These are phyloP conservation scores for Quercus tomentella DNA, from an alignment of 331 rosid species.

Conservation along the genomic window DNA sequence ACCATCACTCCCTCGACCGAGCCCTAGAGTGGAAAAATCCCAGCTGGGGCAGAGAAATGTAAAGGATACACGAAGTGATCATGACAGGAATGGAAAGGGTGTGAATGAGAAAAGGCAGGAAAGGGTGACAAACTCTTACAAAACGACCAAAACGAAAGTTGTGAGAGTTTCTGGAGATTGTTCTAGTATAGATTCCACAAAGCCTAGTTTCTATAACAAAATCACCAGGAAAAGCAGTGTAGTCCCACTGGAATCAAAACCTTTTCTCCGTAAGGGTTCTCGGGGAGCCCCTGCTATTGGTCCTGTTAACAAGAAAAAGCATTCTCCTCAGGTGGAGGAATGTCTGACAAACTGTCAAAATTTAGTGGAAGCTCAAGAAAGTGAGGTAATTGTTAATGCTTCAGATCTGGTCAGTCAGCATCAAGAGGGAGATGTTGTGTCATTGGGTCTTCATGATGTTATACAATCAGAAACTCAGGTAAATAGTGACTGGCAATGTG, in stretches of 20 bases:
- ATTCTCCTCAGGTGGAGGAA: slow-evolving; percentile 49
- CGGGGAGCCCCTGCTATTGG: slow-evolving; percentile 42
- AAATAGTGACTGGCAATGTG: slow-evolving; percentile 36
- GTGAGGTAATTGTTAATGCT: slow-evolving; percentile 41
- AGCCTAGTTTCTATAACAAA: slow-evolving; percentile 50
- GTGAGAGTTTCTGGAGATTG: slow-evolving; percentile 46
- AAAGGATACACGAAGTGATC: slow-evolving; percentile 44
- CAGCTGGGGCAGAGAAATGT: slow-evolving; percentile 50
- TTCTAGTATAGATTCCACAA: slow-evolving; percentile 41
- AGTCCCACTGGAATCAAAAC: slow-evolving; percentile 92
- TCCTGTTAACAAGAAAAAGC: slow-evolving; percentile 51
- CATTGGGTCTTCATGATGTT: slow-evolving; percentile 34
- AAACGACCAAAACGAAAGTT: slow-evolving; percentile 50
- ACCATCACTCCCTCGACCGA: slow-evolving; percentile 45
- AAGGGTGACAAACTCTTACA: slow-evolving; percentile 43
- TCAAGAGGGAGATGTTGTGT: slow-evolving; percentile 38
- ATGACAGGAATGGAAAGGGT: slow-evolving; percentile 40
- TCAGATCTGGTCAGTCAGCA: slow-evolving; percentile 53
- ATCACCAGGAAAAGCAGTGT: slow-evolving; percentile 86
- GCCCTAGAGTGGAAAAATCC: slow-evolving; percentile 50
- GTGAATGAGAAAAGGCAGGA: slow-evolving; percentile 56
- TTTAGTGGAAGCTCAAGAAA: slow-evolving; percentile 43
- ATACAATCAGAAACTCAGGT: slow-evolving; percentile 43
- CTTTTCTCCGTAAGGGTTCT: slow-evolving; percentile 86
- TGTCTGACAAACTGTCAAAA: slow-evolving; percentile 40